Evolutionary conservation across 1,284 basidiomycete species (phyloP).

Genomic region (Cerrena zonata): DNA sequence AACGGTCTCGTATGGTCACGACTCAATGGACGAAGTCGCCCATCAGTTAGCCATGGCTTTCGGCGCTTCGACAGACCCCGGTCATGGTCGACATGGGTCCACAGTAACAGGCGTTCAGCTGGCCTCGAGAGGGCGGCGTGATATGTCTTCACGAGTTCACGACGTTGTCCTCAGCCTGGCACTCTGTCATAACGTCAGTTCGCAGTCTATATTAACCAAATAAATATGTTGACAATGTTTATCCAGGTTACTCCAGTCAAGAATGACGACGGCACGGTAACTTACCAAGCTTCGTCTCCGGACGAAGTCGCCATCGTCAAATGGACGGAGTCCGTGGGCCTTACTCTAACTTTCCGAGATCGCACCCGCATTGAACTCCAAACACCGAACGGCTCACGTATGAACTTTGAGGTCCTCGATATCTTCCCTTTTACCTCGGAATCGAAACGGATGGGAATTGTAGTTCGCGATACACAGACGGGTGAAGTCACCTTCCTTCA

Average conservation of each 20-base stretch:
- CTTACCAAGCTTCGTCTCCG: slow-evolving; percentile 97
- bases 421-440: slow-evolving; percentile 98
- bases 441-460: slow-evolving; percentile 97
- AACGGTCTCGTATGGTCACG: slow-evolving; percentile 92
- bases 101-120: slow-evolving; percentile 72
- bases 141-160: slow-evolving; percentile 91
- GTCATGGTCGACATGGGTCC: slow-evolving; percentile 46
- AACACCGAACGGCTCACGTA: slow-evolving; percentile 54
- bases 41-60: slow-evolving; percentile 83
- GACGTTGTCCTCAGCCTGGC: slow-evolving; percentile 92
- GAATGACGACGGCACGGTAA: slow-evolving; percentile 89
- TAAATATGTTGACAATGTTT: too few relatives aligned
- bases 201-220: slow-evolving; percentile 19
- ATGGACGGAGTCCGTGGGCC: slow-evolving; percentile 93
- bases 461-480: slow-evolving; percentile 74
- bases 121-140: slow-evolving; percentile 78
- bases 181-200: slow-evolving; percentile 85
- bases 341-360: slow-evolving; percentile 83
- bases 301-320: slow-evolving; percentile 99
- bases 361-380: slow-evolving; percentile 81
- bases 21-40: slow-evolving; percentile 96
- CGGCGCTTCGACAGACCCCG: slow-evolving; percentile 48
- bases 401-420: slow-evolving; percentile 84
- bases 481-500: slow-evolving; percentile 87
- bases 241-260: slow-evolving; percentile 90